Evolutionary conservation across 768 basidiomycete species (phyloP).

Genomic region (Termitomyces sp.): DNA sequence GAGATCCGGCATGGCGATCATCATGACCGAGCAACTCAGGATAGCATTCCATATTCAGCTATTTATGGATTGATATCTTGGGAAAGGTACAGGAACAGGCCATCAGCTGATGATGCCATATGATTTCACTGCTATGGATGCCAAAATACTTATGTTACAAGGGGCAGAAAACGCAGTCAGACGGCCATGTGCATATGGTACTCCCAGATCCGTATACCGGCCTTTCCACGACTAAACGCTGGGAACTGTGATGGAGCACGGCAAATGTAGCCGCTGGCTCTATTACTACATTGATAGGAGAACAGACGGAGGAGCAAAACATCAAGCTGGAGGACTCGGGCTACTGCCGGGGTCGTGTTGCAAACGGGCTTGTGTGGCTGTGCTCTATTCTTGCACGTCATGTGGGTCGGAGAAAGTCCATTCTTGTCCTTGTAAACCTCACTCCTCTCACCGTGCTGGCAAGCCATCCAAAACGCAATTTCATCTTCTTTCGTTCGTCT

Average conservation of each 20-base stretch:
- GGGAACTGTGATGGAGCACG: neutral
- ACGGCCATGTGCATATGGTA: neutral
- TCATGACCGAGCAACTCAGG: neutral
- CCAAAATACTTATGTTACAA: neutral
- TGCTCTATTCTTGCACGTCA: constrained; percentile 14
- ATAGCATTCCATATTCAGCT: neutral
- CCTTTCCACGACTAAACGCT: neutral
- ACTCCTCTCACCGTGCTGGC: constrained; percentile 12
- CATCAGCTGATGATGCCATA: constrained; percentile 8
- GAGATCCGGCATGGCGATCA: constrained; percentile 8
- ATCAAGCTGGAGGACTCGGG: too few species aligned
- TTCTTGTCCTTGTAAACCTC: constrained; percentile 6
- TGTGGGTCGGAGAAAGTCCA: constrained; percentile 12
- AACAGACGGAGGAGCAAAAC: neutral
- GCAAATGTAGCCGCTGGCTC: neutral
- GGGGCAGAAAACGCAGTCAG: neutral
- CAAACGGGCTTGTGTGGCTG: constrained; percentile 8
- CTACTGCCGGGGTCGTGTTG: neutral
- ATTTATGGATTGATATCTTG: neutral
- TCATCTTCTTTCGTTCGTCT: constrained; percentile 12
- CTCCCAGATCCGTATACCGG: neutral
- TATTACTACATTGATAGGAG: neutral
- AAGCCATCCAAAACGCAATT: constrained; percentile 8
- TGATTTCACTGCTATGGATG: neutral
- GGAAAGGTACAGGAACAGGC: constrained; percentile 4